phyloP scores from a whole-genome alignment of 257 asterid genomes.

The Echium plantagineum region DNA sequence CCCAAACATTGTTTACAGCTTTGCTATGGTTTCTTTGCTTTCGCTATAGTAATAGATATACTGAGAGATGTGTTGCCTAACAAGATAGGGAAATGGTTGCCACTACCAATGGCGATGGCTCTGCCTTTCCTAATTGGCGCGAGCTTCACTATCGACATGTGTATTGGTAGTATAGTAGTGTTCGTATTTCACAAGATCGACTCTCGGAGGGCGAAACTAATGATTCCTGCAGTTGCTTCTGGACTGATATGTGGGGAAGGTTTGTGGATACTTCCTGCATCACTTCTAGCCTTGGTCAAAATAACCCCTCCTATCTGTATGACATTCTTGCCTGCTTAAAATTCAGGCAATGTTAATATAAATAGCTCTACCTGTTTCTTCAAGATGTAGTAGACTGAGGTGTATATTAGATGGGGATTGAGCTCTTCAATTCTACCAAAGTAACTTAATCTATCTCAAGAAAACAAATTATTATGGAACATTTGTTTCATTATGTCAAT shows the following conservation, averaged over 20 bases:
- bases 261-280: constrained; percentile 67
- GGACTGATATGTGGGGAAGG: constrained; percentile 89
- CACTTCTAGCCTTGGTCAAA: constrained; percentile 61
- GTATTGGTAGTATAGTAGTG: constrained; percentile 59
- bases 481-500: no score
- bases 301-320: constrained; percentile 68
- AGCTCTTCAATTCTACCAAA: no score
- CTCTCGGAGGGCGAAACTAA: constrained; percentile 31
- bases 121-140: constrained; percentile 72
- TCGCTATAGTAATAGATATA: constrained; percentile 36
- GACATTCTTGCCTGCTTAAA: constrained; percentile 47
- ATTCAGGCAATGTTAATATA: background rate
- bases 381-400: background rate
- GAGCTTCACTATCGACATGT: constrained; percentile 69
- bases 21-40: constrained; percentile 58
- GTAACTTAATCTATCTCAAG: background rate
- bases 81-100: constrained; percentile 60
- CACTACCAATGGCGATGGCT: constrained; percentile 85
- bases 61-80: constrained; percentile 44
- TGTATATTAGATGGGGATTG: background rate
- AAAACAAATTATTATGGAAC: no score
- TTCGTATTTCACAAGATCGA: constrained; percentile 43
- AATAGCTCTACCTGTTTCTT: background rate
- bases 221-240: constrained; percentile 81
- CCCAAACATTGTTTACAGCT: constrained; percentile 66